These are phyloP conservation scores for Rhizopus sp. DNA, from an alignment of 371 early-diverging fungal genomes.

Conservation along the genomic window DNA sequence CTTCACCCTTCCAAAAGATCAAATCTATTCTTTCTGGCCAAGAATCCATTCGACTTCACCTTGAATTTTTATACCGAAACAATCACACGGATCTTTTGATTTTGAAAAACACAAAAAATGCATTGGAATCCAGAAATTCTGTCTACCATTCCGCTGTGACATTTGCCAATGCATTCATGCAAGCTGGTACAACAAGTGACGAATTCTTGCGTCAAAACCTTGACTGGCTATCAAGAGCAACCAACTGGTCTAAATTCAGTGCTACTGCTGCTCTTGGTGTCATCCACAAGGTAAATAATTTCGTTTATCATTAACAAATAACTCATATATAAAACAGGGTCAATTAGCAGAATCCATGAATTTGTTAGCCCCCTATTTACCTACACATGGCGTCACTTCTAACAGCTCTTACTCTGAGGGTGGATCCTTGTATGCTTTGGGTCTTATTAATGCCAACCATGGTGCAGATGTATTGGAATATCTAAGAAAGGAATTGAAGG, in stretches of 20 bases:
- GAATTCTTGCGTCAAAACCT: slow-evolving; percentile 97
- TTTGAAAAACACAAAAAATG: slow-evolving; percentile 90
- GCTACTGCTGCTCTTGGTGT: slow-evolving; percentile 99
- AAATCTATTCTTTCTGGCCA: slow-evolving; percentile 85
- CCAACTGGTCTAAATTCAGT: slow-evolving; percentile 99
- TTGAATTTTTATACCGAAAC: slow-evolving; percentile 94
- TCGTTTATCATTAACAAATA: background rate
- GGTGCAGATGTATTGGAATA: slow-evolving; percentile 82
- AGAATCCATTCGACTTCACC: slow-evolving; percentile 83
- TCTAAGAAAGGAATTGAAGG: slow-evolving; percentile 79
- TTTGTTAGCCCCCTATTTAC: slow-evolving; percentile 91
- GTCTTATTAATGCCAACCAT: slow-evolving; percentile 96
- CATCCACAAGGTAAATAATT: slow-evolving; percentile 83
- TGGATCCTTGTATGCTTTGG: slow-evolving; percentile 97
- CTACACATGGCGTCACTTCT: slow-evolving; percentile 81
- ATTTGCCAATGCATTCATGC: slow-evolving; percentile 98
- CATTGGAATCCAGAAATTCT: slow-evolving; percentile 89
- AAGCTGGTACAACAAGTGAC: slow-evolving; percentile 98
- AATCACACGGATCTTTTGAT: slow-evolving; percentile 94
- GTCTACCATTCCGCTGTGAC: slow-evolving; percentile 94
- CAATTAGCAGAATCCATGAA: slow-evolving; percentile 86
- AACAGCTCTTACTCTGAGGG: slow-evolving; percentile 94
- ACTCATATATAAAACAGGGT: slow-evolving; percentile 51
- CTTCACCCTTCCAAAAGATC: slow-evolving; percentile 54
- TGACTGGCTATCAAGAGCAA: slow-evolving; percentile 97